phyloP scores from a whole-genome alignment of 1,284 basidiomycete genomes.

The Puccinia coronata region DNA sequence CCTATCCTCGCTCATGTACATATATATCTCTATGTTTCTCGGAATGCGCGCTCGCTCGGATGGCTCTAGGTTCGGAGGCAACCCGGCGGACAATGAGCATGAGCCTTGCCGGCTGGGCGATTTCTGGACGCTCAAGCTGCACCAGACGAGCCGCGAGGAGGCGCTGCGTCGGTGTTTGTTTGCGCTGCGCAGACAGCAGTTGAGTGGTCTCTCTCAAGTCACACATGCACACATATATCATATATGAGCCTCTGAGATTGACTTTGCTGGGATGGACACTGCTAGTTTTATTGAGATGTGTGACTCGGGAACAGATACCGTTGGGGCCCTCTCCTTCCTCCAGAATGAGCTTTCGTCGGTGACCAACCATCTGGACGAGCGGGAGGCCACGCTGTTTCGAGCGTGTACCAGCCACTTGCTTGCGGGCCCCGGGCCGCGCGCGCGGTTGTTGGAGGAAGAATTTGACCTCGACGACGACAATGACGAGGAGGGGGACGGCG shows the following conservation, averaged over 20 bases:
- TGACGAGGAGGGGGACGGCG: constrained; percentile 55
- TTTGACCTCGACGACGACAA: too few species aligned
- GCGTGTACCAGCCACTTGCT: constrained; percentile 70
- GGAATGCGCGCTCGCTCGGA: too few species aligned
- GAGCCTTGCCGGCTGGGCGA: constrained; percentile 39
- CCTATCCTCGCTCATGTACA: too few species aligned
- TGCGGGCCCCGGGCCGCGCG: constrained; percentile 56
- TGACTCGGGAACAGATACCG: constrained; percentile 64
- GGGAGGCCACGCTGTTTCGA: constrained; percentile 68
- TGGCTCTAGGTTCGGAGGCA: constrained; percentile 47
- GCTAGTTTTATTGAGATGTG: constrained; percentile 75
- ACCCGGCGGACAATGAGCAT: constrained; percentile 39
- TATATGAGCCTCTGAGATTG: too few species aligned
- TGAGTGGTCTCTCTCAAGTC: too few species aligned
- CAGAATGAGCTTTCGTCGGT: constrained; percentile 70
- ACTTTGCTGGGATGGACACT: constrained; percentile 53
- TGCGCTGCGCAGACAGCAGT: constrained; percentile 61
- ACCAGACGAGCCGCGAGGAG: constrained; percentile 45
- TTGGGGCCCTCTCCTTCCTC: constrained; percentile 71
- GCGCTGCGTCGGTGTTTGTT: constrained; percentile 74
- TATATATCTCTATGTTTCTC: too few species aligned
- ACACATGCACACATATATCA: too few species aligned
- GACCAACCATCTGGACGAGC: constrained; percentile 68
- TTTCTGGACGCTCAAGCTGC: constrained; percentile 45
- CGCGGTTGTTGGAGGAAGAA: constrained; percentile 50